Evolutionary conservation across 257 asterid species (phyloP), one percentile per base, ranked within the genome.

Genomic region (Solanum rostratum): DNA sequence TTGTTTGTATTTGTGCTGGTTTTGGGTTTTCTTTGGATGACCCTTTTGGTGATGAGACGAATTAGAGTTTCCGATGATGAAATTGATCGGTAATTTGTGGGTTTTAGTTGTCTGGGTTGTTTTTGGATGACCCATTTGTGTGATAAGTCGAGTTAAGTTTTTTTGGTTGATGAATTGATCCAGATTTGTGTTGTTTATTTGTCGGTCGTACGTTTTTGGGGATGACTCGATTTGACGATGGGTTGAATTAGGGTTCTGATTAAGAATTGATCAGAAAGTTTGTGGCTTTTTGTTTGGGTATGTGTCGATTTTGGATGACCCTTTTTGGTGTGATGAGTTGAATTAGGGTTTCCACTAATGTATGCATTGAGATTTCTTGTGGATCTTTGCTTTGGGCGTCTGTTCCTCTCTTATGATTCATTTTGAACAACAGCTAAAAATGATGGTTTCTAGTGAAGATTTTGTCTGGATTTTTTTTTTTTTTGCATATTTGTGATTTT

Each of bases 311-410:
- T 45, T 45, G 81, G 81, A 73, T 73, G 37, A 45, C 59, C 3
- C 82, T 15, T 24, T 76, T 76, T 27, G 87, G 55, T 27, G 13
- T 10, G 80, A 63, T 52, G 62, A 71, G 71, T 59, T 49, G 83
- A 86, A 74, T 82, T 81, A 46, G 86, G 87, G 83, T 68, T 79
- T 78, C 24, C 60, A 76, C 9, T 76, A 7, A 63, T 59, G 54
- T 20, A 49, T 86, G 60, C 53, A 30, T 37, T 20, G 81, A 65
- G 54, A 30, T 71, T 27, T 85, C 62, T 55, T 41, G 33, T 80
- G 45, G 54, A 71, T 71, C 33, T 6, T 81, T 85, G 85, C 83
- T 41, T 24, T 59, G 57, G 43, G 45, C 5, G 22, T 66, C 46
- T 66, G 71, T 18, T 33, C 76, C 15, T 65, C 18, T 68, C 49